Percentiles rank a stretch among this genome's conserved stretches.
phyloP scores from a whole-genome alignment of 2,329 filamentous ascomycete genomes.

The Phoma herbarum region DNA sequence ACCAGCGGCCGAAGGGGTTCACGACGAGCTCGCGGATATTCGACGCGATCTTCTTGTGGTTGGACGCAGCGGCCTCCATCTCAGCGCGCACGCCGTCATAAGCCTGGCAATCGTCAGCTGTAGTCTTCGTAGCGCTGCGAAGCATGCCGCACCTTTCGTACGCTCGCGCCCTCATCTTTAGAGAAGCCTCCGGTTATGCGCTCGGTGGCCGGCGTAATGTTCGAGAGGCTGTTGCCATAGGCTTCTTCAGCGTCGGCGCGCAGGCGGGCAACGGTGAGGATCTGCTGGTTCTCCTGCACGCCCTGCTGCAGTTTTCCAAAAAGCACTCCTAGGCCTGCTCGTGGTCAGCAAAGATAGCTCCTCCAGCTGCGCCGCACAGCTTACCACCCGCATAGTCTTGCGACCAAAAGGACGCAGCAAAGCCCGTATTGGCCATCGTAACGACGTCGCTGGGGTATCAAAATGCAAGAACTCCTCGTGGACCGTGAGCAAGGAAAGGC shows the following conservation, averaged over 20 bases:
- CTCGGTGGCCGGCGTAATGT: conserved; percentile 84
- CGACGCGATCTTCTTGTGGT: conserved; percentile 93
- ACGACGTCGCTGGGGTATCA: conserved; percentile 32
- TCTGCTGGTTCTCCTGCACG: conserved; percentile 91
- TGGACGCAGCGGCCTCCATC: conserved; percentile 89
- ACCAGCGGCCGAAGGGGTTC: conserved; percentile 93
- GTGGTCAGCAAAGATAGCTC: conserved; percentile 33
- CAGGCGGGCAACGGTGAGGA: conserved; percentile 89
- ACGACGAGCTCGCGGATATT: conserved; percentile 97
- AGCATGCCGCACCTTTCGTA: conserved; percentile 77
- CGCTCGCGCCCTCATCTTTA: conserved; percentile 93
- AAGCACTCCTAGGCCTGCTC: conserved; percentile 81
- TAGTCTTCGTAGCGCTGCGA: neutral
- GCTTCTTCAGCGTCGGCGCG: conserved; percentile 94
- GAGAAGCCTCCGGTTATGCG: conserved; percentile 84
- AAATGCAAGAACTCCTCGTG: conserved; percentile 29
- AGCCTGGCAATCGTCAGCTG: conserved; percentile 65
- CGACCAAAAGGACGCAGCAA: conserved; percentile 98
- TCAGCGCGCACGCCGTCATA: conserved; percentile 92
- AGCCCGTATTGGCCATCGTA: conserved; percentile 60
- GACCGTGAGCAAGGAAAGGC: conserved; percentile 18
- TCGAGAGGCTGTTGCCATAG: conserved; percentile 81
- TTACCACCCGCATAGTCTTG: conserved; percentile 93
- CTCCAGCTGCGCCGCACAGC: conserved; percentile 56
- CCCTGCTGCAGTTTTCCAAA: conserved; percentile 98